phyloP scores from a whole-genome alignment of 2,329 filamentous ascomycete genomes.

The Pyrenophora graminea region DNA sequence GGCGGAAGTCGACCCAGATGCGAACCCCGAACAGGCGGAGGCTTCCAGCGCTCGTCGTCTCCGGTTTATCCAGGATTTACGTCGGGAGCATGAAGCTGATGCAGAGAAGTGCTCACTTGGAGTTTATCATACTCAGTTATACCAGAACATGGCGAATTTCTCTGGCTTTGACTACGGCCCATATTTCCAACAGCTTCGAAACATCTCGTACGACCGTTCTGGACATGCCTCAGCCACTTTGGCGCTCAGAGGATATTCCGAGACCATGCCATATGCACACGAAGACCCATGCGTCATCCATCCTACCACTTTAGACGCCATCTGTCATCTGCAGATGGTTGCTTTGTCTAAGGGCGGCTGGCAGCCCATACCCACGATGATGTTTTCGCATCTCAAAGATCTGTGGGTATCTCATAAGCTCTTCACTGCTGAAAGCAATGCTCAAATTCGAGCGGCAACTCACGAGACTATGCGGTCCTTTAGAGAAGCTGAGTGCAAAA shows the following conservation, averaged over 20 bases:
- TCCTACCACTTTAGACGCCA: constrained; percentile 1
- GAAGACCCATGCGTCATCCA: neutral
- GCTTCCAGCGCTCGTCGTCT: neutral
- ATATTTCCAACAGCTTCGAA: constrained; percentile 12
- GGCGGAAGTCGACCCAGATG: too few relatives aligned
- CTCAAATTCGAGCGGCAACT: neutral
- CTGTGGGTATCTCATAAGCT: neutral
- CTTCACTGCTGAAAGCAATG: neutral
- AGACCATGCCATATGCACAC: neutral
- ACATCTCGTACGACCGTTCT: constrained; percentile 11
- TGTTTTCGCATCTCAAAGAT: neutral
- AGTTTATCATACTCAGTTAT: constrained; percentile 13
- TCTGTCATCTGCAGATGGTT: neutral
- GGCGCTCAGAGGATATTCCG: neutral
- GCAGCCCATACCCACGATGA: neutral
- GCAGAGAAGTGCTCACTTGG: constrained; percentile 5
- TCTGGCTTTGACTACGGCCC: constrained; percentile 17
- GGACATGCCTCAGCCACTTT: constrained; percentile 6
- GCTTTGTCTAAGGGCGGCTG: neutral
- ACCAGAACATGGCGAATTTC: constrained; percentile 7
- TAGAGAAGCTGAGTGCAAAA: neutral
- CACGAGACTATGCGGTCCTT: neutral
- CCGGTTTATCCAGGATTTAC: neutral
- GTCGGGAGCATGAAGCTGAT: constrained; percentile 1
- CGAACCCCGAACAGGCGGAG: too few relatives aligned